These are phyloP conservation scores for Scheffersomyces titani DNA, from an alignment of 1,139 yeast genomes.

Conservation along the genomic window DNA sequence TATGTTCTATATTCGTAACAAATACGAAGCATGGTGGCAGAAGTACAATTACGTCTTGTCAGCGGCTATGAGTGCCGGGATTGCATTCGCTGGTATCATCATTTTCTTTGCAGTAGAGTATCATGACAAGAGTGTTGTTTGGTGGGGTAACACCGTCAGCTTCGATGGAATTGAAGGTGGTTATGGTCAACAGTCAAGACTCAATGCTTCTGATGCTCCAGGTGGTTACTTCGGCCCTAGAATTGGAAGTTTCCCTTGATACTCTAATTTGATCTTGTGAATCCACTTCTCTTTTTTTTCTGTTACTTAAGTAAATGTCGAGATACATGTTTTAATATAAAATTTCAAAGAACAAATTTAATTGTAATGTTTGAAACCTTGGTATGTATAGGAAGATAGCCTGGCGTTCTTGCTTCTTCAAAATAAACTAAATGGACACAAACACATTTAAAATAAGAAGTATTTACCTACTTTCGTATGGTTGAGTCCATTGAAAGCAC, in stretches of 20 bases:
- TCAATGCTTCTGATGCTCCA: constrained; percentile 16
- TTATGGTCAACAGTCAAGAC: neutral
- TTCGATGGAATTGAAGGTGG: constrained; percentile 14
- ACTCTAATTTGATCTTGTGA: no score
- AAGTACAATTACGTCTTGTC: constrained; percentile 21
- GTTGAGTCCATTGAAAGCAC: no score
- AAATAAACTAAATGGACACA: no score
- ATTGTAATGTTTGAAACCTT: no score
- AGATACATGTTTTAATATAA: no score
- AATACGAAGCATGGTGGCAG: constrained; percentile 18
- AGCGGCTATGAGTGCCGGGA: constrained; percentile 20
- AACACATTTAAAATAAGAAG: no score
- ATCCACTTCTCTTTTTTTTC: no score
- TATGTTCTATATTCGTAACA: constrained; percentile 17
- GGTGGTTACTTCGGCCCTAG: constrained; percentile 20
- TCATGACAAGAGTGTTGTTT: constrained; percentile 12
- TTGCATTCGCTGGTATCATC: constrained; percentile 18
- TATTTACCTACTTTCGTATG: no score
- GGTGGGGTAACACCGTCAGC: constrained; percentile 21
- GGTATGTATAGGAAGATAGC: no score
- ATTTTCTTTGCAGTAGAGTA: constrained; percentile 22
- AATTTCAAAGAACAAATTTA: no score
- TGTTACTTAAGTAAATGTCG: no score
- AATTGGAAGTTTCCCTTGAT: constrained; percentile 13
- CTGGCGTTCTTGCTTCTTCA: no score